phyloP scores from a whole-genome alignment of 164 flowering plant species.

The Umbellularia californica region DNA sequence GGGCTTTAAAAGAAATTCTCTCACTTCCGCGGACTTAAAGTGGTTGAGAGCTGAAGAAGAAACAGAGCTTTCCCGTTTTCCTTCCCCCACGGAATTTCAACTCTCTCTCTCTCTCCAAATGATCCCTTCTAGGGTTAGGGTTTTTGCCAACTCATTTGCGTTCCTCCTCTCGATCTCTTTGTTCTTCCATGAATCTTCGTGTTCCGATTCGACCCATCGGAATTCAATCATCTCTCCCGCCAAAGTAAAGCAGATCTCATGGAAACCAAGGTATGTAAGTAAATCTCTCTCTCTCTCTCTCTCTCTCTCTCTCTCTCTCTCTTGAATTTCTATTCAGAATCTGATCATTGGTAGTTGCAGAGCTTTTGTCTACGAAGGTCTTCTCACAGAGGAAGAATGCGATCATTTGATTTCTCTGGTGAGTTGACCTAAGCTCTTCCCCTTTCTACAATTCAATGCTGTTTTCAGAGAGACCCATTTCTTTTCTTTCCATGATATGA shows the following conservation, averaged over 20 bases:
- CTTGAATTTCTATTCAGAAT: not conserved
- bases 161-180: constrained; percentile 26
- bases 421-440: constrained; percentile 21
- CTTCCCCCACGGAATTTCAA: not conserved
- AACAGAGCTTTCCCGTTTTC: not conserved
- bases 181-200: constrained; percentile 23
- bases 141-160: constrained; percentile 9
- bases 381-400: constrained; percentile 83
- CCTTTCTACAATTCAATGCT: not conserved
- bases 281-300: constrained; percentile 21
- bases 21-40: not conserved
- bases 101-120: constrained; percentile 1
- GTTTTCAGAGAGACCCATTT: not conserved
- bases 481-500: not conserved
- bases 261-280: constrained; percentile 64
- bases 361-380: constrained; percentile 89
- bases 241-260: constrained; percentile 75
- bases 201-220: constrained; percentile 17
- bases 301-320: not conserved
- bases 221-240: constrained; percentile 37
- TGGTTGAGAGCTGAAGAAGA: not conserved
- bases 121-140: constrained; percentile 14
- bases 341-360: constrained; percentile 28
- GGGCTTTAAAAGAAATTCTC: not conserved
- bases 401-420: constrained; percentile 87